Base-by-base conservation (phyloP, 139 green algal species). In the Coelastrella sp. region DNA sequence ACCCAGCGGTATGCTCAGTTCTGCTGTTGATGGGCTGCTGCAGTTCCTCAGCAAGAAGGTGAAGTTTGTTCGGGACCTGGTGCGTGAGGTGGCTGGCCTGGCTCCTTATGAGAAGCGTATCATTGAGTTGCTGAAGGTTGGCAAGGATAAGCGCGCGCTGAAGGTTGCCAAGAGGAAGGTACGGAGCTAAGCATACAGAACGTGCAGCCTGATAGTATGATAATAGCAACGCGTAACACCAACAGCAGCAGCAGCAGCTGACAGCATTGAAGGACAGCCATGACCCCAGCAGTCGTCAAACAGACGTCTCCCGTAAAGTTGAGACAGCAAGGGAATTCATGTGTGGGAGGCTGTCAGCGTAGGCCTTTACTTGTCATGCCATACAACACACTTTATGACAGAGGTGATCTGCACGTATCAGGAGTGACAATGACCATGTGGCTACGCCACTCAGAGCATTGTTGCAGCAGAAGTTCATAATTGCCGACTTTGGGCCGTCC, bases 81-180 rank as follows among this genome's bases (percentile, higher is more conserved):
- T 99, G 19, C 95, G 96, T 27, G 97, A 99, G 93, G 97, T 99
- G 27, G 96, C 95, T 81, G 97, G 97, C 22, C 94, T 99, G 79
- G 96, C 97, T 22, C 97, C 97, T 70, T 99, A 99, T 87, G 97
- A 99, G 96, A 98, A 96, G 94, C 96, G 97, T 58, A 93, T 99
- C 17, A 95, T 96, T 84, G 97, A 99, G 95, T 92, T 99, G 91
- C 95, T 99, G 59, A 99, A 99, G 96, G 92, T 98, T 20, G 97
- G 97, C 92, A 97, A 97, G 92, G 97, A 99, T 92, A 99, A 99
- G 95, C 96, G 97, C 81, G 97, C 97, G 0, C 96, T 99, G 63
- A 99, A 99, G 96, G 92, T 99, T 9, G 96, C 96, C 82, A 99
- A 99, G 95, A 94, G 94, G 89, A 99, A 99, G 96, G 95, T 99